These are phyloP conservation scores for Ceratocystiopsis brevicomis DNA, from an alignment of 2,329 filamentous ascomycete genomes.

Conservation along the genomic window DNA sequence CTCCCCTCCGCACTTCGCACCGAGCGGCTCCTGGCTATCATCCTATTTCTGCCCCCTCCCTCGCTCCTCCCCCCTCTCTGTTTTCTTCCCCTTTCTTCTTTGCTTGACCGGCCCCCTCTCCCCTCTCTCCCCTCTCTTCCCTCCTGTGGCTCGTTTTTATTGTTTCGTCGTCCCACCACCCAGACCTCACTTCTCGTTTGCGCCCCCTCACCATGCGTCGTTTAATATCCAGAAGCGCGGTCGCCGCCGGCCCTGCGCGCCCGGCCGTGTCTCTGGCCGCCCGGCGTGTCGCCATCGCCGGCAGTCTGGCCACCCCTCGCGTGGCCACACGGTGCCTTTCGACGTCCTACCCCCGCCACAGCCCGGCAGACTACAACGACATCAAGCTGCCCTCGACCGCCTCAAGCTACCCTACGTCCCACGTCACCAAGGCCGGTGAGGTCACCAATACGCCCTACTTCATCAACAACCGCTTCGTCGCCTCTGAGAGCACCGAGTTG, in stretches of 20 bases:
- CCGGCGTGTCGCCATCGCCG: constrained; percentile 10
- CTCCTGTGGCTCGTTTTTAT: too few relatives aligned
- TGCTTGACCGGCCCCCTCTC: not conserved
- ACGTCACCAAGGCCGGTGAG: constrained; percentile 42
- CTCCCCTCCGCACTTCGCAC: not conserved
- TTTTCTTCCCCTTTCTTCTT: not conserved
- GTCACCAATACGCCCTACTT: constrained; percentile 63
- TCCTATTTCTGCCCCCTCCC: not conserved
- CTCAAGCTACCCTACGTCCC: constrained; percentile 47
- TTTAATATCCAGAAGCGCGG: constrained; percentile 22
- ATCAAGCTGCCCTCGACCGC: constrained; percentile 30
- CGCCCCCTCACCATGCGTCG: constrained; percentile 22
- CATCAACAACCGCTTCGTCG: constrained; percentile 59
- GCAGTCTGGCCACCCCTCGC: constrained; percentile 7
- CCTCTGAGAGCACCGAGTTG: constrained; percentile 49
- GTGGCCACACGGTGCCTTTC: constrained; percentile 33
- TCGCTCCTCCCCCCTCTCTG: not conserved
- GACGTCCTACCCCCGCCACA: constrained; percentile 36
- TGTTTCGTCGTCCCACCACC: not conserved
- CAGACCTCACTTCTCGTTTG: not conserved
- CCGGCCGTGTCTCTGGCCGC: constrained; percentile 14
- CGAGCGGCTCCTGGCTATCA: not conserved
- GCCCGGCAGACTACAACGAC: constrained; percentile 24
- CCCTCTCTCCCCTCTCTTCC: not conserved
- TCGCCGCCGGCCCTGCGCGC: constrained; percentile 17